A percentile compares a stretch with the other conserved stretches of the same genome.
These are phyloP conservation scores for Hypoxylon rubiginosum DNA, from an alignment of 2,329 filamentous ascomycete species.

Conservation along the genomic window DNA sequence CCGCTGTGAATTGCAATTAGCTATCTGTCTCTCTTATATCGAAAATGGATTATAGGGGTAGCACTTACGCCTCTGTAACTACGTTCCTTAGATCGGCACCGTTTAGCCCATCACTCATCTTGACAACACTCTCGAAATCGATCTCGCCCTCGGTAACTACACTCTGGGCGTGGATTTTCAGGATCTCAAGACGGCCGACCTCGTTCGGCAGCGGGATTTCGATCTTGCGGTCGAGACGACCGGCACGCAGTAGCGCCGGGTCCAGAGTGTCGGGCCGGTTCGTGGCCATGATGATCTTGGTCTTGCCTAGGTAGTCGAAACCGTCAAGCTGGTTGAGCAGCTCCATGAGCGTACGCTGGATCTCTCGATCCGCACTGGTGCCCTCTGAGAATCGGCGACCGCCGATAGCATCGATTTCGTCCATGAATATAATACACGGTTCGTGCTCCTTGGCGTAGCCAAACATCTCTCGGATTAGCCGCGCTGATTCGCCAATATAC, in stretches of 20 bases:
- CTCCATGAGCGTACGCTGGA: slow-evolving; percentile 98
- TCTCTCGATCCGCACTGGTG: slow-evolving; percentile 96
- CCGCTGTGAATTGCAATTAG: slow-evolving; percentile 69
- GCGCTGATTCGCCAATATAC: slow-evolving; percentile 98
- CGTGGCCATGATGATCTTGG: slow-evolving; percentile 99
- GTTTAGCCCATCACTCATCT: slow-evolving; percentile 99
- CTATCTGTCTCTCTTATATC: slow-evolving; percentile 26
- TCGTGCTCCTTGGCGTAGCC: slow-evolving; percentile 99
- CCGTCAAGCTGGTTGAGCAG: slow-evolving; percentile 98
- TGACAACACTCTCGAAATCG: slow-evolving; percentile 98
- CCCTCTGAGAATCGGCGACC: slow-evolving; percentile 97
- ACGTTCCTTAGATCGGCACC: slow-evolving; percentile 98
- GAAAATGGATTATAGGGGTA: neutral
- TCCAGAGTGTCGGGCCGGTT: slow-evolving; percentile 97
- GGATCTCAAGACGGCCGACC: slow-evolving; percentile 93
- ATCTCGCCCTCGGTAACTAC: slow-evolving; percentile 94
- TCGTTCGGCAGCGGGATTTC: slow-evolving; percentile 98
- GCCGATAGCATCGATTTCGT: slow-evolving; percentile 99
- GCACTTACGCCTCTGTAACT: slow-evolving; percentile 94
- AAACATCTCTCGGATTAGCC: slow-evolving; percentile 99
- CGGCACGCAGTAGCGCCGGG: slow-evolving; percentile 90
- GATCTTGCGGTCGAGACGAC: slow-evolving; percentile 95
- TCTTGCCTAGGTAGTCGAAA: slow-evolving; percentile 99
- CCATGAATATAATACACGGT: slow-evolving; percentile 99
- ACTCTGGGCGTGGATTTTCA: slow-evolving; percentile 94